Evolutionary conservation across 2,329 filamentous ascomycete species (phyloP), one percentile per base, ranked within the genome.

Genomic region (Penicillium sp.): DNA sequence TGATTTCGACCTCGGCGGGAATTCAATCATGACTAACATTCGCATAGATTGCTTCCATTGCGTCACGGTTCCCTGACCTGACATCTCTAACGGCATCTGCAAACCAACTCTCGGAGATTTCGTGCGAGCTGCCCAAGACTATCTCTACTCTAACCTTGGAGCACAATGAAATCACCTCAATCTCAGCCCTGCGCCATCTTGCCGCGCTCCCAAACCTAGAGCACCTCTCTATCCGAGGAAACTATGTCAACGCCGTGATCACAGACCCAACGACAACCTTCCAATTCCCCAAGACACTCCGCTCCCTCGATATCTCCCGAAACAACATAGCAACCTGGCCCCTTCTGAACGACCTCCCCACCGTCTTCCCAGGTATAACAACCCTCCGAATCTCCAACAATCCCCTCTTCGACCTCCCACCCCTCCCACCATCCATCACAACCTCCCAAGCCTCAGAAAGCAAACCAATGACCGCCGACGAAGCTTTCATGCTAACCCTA

Each of bases 401-500:
- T 63, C 92, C 93, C 4, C 81, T 97, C 21, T 95, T 91, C 73
- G 79, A 87, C 50, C 76, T 80, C 59, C 61, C 75, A 5, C 62
- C 62, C 6, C 62, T 65, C 11, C 58, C 62, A 34, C 48, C 51
- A n/a, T 55, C 57, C 21, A 50, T 64, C 13, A 51, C 61, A 54
- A 53, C 62, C 14, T 63, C 63, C 39, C 57, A 58, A 51, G 71
- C 57, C 31, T 58, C 67, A n/a, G 73, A 76, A 22, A 74, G 70
- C 53, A 72, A 67, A 32, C 69, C 67, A 29, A 76, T 75, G 74
- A 76, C 72, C 5, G 81, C 87, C 1, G 91, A 96, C 51, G 90
- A 96, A 66, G 88, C 90, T 1, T 93, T 92, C 76, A 96, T 96
- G 90, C 82, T 97, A 45, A 91, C 90, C 1, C 79, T 96, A 24